Percentiles rank a stretch among this genome's conserved stretches.
phyloP scores from a whole-genome alignment of 2,329 filamentous ascomycete species.

The Remersonia thermophila region DNA sequence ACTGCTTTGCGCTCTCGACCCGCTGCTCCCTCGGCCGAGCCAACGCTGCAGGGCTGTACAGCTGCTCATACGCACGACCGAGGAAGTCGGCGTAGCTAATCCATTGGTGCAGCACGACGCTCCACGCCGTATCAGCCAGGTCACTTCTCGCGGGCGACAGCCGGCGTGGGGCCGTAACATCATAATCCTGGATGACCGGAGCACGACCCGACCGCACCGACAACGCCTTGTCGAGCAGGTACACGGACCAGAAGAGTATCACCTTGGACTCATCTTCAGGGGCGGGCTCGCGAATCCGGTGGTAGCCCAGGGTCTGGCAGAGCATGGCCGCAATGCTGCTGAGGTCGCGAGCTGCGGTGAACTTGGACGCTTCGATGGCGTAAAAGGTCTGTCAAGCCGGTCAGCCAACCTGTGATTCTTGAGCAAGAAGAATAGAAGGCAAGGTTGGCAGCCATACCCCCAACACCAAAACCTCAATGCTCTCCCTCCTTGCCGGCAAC shows the following conservation, averaged over 20 bases:
- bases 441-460: slow-evolving; percentile 38
- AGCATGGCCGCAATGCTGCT: slow-evolving; percentile 46
- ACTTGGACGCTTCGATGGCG: slow-evolving; percentile 48
- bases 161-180: slow-evolving; percentile 33
- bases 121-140: slow-evolving; percentile 27
- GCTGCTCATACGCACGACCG: slow-evolving; percentile 43
- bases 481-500: slow-evolving; percentile 40
- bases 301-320: slow-evolving; percentile 51
- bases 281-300: slow-evolving; percentile 27
- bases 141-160: slow-evolving; percentile 13
- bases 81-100: slow-evolving; percentile 43
- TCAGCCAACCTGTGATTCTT: too few species aligned
- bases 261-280: slow-evolving; percentile 23
- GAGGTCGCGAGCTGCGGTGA: slow-evolving; percentile 53
- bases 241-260: slow-evolving; percentile 38
- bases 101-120: slow-evolving; percentile 39
- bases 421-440: background rate
- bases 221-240: slow-evolving; percentile 46
- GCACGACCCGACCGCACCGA: slow-evolving; percentile 47
- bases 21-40: slow-evolving; percentile 28
- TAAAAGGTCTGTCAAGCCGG: slow-evolving; percentile 37
- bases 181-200: slow-evolving; percentile 44
- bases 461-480: slow-evolving; percentile 45
- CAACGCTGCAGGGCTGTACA: slow-evolving; percentile 41
- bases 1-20: slow-evolving; percentile 25